Conservation (phyloP, 2,329 filamentous ascomycete species). For the Gaeumannomyces tritici region DNA sequence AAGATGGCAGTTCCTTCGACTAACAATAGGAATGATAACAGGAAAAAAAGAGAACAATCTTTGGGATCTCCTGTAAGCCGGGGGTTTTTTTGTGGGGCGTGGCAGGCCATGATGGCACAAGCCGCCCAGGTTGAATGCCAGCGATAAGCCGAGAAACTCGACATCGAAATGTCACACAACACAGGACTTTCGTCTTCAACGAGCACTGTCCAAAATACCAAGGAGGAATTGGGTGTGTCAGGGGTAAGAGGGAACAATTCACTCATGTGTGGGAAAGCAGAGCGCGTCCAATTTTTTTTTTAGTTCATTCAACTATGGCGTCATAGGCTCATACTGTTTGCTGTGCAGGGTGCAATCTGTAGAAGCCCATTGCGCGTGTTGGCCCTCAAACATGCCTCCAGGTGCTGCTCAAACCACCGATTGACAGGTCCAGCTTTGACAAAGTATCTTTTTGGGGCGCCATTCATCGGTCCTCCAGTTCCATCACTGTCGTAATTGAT, state of each 20-base stretch:
- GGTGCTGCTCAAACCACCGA: background rate
- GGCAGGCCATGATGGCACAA: too few species aligned
- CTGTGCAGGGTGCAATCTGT: background rate
- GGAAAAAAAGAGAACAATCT: too few species aligned
- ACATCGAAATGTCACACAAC: background rate
- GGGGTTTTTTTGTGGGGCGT: too few species aligned
- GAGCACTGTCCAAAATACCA: too few species aligned
- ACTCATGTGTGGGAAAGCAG: background rate
- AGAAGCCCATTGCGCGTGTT: background rate
- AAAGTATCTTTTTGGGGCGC: background rate
- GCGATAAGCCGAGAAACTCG: background rate
- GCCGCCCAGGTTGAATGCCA: background rate
- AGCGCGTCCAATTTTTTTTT: background rate
- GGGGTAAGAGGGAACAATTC: background rate
- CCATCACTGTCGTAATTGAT: background rate
- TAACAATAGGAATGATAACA: too few species aligned
- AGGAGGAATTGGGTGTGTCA: too few species aligned
- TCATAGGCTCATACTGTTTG: background rate
- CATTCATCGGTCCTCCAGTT: background rate
- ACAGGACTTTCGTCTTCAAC: background rate
- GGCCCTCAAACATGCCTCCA: background rate
- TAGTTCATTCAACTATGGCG: background rate
- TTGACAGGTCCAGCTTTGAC: background rate
- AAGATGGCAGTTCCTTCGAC: too few species aligned
- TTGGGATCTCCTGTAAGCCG: too few species aligned